Base-by-base conservation (phyloP, 352 stramenopile species). In the Pythium sp. region DNA sequence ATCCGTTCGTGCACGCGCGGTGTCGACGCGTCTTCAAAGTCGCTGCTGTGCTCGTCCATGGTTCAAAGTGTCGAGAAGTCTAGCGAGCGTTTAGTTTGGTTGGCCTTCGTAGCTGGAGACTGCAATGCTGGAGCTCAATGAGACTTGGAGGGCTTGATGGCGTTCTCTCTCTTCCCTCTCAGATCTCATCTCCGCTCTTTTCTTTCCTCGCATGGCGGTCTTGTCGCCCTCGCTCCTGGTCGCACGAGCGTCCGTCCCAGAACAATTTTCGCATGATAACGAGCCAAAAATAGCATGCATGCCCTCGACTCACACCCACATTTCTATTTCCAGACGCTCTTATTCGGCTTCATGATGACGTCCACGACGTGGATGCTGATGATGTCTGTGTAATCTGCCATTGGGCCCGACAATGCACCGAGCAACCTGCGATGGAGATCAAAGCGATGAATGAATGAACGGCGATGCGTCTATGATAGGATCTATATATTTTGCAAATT, bases 1-100 rank as follows among this genome's bases (percentile, higher is more conserved):
- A 90, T 87, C 65, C 70, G 77, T 57, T 85, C 76, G 38, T 85
- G 74, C 14, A 88, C 51, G 63, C 74, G 77, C 11, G 81, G 81
- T n/a, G 81, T 88, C 18, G 72, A 76, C 4, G 53, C 78, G 9
- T 87, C 81, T 26, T 78, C 72, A 63, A 77, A 90, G 24, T 84
- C 79, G 69, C 64, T 72, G 72, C 74, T 65, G 70, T 80, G 47
- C 24, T 67, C 18, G 56, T 56, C 60, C 58, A 64, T 69, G 26
- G 26, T 70, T 41, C 24, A 56, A 72, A 49, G n/a, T n/a, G n/a
- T n/a, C n/a, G n/a, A n/a, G n/a, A n/a, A n/a, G n/a, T n/a, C n/a
- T n/a, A n/a, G n/a, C n/a, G n/a, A n/a, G n/a, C n/a, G n/a, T n/a
- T n/a, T n/a, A n/a, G n/a, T n/a, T n/a, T n/a, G n/a, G n/a, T n/a